Base-by-base conservation (phyloP, 495 filamentous ascomycete genomes). In the Daldinia grandis region DNA sequence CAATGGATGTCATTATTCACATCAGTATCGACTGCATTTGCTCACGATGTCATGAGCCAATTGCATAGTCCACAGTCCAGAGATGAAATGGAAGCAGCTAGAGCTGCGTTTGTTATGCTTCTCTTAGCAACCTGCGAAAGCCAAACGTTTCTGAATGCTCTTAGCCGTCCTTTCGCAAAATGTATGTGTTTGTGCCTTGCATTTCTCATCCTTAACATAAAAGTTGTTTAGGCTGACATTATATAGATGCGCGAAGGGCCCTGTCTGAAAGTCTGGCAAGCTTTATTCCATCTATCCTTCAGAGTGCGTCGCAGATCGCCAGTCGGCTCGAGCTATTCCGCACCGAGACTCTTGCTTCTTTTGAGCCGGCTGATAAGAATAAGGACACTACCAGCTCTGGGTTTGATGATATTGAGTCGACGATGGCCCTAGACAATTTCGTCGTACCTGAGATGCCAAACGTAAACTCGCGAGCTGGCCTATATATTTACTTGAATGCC, bases 401-500 rank as follows among this genome's bases (percentile, higher is more conserved):
- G 9, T 84, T 87, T 33, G 82, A 83, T 42, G 80, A 87, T 50
- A 73, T 87, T 19, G 81, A 83, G 58, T 76, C 78, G 15, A 75
- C 76, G 12, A 81, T 87, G 66, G 81, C 77, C n/a, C 63, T 86
- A 35, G 84, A 84, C 75, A 89, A 74, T 72, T 82, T 79, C 75
- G 85, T 74, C 75, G 76, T 95, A 1, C 82, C 89, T 27, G 90
- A 94, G 69, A 78, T 90, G 4, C 90, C 91, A 1, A 80, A 84
- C 5, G 80, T 91, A 10, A 91, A 93, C 76, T 91, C 93, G n/a
- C 87, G 94, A 81, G 94, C 93, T 56, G 93, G 93, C 50, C 82
- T 98, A 69, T 98, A 94, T 78, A 84, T 98, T n/a, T 98, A 95
- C 76, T 82, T 99, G 31, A 94, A 93, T 77, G 88, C 94, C 51